Evolutionary conservation across 2,329 filamentous ascomycete species (phyloP).

Genomic region (Nemania bipapillata): DNA sequence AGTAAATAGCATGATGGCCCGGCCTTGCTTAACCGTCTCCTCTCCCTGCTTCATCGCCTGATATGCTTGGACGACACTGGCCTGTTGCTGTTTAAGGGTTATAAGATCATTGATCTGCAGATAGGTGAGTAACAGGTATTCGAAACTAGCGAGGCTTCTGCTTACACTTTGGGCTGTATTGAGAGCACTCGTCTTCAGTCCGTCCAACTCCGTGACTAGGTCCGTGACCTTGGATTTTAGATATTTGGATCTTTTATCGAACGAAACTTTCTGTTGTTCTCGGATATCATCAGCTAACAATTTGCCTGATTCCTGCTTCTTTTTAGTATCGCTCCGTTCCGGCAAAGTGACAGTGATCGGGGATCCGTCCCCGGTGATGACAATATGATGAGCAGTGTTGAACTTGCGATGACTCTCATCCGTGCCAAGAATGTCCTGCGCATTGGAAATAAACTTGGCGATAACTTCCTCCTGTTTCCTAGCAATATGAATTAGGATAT

Average conservation of each 20-base stretch:
- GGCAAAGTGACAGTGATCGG: not conserved
- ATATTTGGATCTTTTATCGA: no score
- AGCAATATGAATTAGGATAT: constrained; percentile 58
- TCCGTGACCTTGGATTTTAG: no score
- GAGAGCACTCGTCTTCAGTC: no score
- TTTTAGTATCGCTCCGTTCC: no score
- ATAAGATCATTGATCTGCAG: constrained; percentile 55
- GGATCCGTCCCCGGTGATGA: no score
- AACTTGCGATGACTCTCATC: no score
- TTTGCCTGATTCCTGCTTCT: no score
- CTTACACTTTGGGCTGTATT: constrained; percentile 46
- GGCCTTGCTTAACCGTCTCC: constrained; percentile 55
- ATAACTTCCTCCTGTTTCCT: constrained; percentile 52
- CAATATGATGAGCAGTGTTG: no score
- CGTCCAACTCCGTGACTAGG: no score
- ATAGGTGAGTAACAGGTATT: constrained; percentile 48
- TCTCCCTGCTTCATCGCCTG: constrained; percentile 54
- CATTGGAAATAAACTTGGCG: constrained; percentile 45
- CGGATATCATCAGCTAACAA: no score
- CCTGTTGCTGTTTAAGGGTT: constrained; percentile 62
- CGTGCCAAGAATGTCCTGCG: constrained; percentile 37
- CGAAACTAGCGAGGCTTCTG: not conserved
- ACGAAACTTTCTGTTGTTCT: no score
- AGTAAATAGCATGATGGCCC: constrained; percentile 59
- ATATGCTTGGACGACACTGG: constrained; percentile 57